phyloP scores from a whole-genome alignment of 169 alveolate genomes.

The Eimeria necatrix region DNA sequence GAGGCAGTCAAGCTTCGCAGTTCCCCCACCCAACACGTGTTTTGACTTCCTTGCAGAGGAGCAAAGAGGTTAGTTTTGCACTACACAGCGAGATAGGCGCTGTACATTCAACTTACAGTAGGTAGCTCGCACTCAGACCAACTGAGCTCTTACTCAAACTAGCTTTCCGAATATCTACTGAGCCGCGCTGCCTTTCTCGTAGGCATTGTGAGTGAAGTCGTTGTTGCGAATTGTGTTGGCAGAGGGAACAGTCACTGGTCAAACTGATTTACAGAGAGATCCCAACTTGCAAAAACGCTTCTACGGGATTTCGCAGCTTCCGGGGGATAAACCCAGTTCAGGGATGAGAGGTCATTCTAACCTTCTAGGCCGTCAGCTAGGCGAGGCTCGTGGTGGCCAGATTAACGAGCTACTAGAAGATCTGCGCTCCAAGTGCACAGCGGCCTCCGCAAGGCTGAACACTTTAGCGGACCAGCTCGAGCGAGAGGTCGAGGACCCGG shows the following conservation, averaged over 20 bases:
- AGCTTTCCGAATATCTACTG: not conserved
- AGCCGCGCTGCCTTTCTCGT: not conserved
- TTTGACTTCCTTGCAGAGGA: slow-evolving; percentile 57
- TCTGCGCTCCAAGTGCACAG: slow-evolving; percentile 68
- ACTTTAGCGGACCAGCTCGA: slow-evolving; percentile 67
- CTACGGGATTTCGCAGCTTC: slow-evolving; percentile 67
- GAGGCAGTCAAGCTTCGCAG: not conserved
- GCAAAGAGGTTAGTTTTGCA: not conserved
- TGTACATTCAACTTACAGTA: not conserved
- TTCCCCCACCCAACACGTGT: slow-evolving; percentile 63
- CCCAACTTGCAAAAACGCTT: not conserved
- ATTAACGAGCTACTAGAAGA: slow-evolving; percentile 65
- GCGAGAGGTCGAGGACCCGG: slow-evolving; percentile 71
- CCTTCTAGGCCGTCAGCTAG: slow-evolving; percentile 29
- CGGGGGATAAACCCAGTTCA: slow-evolving; percentile 18
- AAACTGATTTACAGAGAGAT: no score
- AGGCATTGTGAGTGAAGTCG: no score
- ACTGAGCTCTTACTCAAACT: no score
- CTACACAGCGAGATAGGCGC: not conserved
- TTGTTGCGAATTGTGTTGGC: no score
- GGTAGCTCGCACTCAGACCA: no score
- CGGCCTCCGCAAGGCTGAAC: slow-evolving; percentile 73
- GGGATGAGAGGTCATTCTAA: slow-evolving; percentile 36
- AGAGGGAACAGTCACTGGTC: no score
- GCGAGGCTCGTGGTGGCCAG: slow-evolving; percentile 69